phyloP scores from a whole-genome alignment of 2,329 filamentous ascomycete species.

The Proliferodiscus dingleyae region DNA sequence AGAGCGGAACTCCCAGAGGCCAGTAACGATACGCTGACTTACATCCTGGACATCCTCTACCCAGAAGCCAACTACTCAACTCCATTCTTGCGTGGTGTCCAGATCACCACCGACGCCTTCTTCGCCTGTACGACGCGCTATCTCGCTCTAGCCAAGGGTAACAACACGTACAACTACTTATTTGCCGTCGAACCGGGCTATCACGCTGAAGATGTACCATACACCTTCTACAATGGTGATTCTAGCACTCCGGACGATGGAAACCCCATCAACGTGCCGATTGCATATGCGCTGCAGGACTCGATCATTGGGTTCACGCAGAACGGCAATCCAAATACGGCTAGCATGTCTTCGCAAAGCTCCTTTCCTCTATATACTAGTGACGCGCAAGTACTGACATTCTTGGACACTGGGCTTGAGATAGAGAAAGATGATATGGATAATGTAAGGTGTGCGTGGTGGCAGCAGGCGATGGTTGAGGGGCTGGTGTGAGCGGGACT shows the following conservation, averaged over 20 bases:
- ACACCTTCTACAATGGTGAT: slow-evolving; percentile 43
- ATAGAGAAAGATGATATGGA: slow-evolving; percentile 17
- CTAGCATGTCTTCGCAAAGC: slow-evolving; percentile 7
- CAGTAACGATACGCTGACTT: neutral
- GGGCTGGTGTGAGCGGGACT: slow-evolving; percentile 43
- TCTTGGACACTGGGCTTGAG: neutral
- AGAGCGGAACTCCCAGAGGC: neutral
- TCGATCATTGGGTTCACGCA: neutral
- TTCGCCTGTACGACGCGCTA: slow-evolving; percentile 42
- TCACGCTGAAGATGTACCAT: slow-evolving; percentile 45
- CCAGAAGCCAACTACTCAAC: slow-evolving; percentile 40
- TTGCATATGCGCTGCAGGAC: slow-evolving; percentile 30
- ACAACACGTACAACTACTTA: slow-evolving; percentile 45
- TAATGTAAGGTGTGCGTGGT: slow-evolving; percentile 30
- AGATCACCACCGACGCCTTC: slow-evolving; percentile 38
- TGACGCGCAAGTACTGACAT: slow-evolving; percentile 3
- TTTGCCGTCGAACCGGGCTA: slow-evolving; percentile 47
- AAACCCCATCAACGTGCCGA: slow-evolving; percentile 19
- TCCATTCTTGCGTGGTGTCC: slow-evolving; percentile 39
- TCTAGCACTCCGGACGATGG: slow-evolving; percentile 11
- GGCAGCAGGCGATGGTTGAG: slow-evolving; percentile 39
- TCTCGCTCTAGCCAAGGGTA: slow-evolving; percentile 40
- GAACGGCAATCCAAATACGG: neutral
- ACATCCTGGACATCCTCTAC: slow-evolving; percentile 41
- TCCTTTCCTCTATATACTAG: slow-evolving; percentile 6